Base-by-base conservation (phyloP, 805 yeast genomes). In the Candida nanaspora region DNA sequence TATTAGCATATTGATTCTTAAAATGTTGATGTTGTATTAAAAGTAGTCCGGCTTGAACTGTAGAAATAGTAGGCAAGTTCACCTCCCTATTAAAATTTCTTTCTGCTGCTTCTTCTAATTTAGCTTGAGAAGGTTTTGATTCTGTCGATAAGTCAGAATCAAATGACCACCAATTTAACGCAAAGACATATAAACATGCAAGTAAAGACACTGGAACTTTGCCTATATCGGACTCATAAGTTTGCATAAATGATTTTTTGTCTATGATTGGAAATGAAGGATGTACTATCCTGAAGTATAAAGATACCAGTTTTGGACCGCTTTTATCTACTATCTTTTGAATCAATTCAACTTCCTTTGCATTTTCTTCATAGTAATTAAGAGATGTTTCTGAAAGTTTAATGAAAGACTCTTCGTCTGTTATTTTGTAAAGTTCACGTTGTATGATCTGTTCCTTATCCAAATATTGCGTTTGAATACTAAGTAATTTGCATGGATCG, bases 251-350 rank as follows among this genome's bases (percentile, higher is more conserved):
- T 3, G 83, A 89, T 47, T 78, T 74, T 53, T 84, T 86, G 58
- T 87, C 94, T 28, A 86, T 61, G 13, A 86, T 79, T 0, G 95
- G 95, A 55, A 82, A 83, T 3, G 83, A 76, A 0, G 95, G 93
- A 51, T 86, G 95, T 25, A 86, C 75, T 27, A 80, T 72, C 45
- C 86, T 72, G 60, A 85, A 85, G 51, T 83, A 85, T 11, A 84
- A 68, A 6, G 44, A 37, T 16, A 83, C 74, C 37, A 83, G 63
- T 15, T 76, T 72, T 40, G 78, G 80, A 2, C 95, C 95, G 54
- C 83, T 82, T 0, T 95, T 93, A 15, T 83, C 77, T 10, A 86
- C 80, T 21, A 83, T 65, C 39, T 70, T 67, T 56, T 87, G 94
- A 11, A 86, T 80, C 26, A 75, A 69, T 50, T 85, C 91, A n/a